Evolutionary conservation across 306 rosid genomes (phyloP), one percentile per base, ranked within the genome.

Genomic region (Delonix regia): DNA sequence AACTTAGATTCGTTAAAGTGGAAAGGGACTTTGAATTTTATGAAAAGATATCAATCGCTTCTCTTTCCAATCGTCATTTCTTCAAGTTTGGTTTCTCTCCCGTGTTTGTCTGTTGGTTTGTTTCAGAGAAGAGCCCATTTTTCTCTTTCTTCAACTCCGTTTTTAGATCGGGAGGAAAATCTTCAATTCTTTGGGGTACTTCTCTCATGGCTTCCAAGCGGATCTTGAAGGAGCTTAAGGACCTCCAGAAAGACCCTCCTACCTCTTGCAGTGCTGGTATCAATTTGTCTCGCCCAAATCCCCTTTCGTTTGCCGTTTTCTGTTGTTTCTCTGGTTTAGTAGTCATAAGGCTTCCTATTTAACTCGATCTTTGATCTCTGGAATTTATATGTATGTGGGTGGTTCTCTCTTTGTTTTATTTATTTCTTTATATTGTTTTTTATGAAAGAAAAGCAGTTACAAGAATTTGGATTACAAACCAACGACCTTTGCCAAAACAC

Each of bases 251-350:
- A 86, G 94, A 93, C 69, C 97, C 96, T 41, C 96, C 94, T 41
- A 90, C 97, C 78, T 93, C 97, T 5, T 87, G 96, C 88, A 93
- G 94, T 71, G 94, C 96, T 11, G 97, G 97, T 93, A 80, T 4
- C 64, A 19, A 9, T 78, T 55, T 57, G 65, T 62, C 24, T 75
- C 27, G 7, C 66, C 53, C 24, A 61, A 70, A 30, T 47, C 59
- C 34, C 19, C 3, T 45, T 74, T 30, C 25, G 30, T 47, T 7
- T 3, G 18, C 36, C 71, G 15, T 6, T 30, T 80, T 16, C 8
- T 60, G 51, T 25, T 41, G 15, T 78, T 19, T 78, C 1, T 62
- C 59, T 24, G 10, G 39, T 28, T 76, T 74, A 56, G 45, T 45
- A 9, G 15, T 47, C 36, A 25, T 24, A 21, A 64, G 76, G 39